Base-by-base conservation (phyloP, 352 stramenopile genomes). In the Pythium chondricola region DNA sequence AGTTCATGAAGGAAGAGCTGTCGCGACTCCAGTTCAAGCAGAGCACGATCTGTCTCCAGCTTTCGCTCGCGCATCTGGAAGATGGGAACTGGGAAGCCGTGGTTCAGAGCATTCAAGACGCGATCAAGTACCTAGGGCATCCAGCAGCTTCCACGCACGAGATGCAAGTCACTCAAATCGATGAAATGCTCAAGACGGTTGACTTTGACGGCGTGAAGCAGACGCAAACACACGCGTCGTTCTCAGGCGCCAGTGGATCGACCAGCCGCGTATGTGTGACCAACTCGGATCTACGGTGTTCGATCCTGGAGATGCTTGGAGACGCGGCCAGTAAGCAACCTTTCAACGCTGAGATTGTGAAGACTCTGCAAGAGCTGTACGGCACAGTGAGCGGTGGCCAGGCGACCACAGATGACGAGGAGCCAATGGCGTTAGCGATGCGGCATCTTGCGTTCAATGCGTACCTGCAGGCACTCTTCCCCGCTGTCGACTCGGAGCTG, bases 1-100 rank as follows among this genome's bases (percentile, higher is more conserved):
- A 41, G 6, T 93, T 91, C 44, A 85, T 93, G 74, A 58, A 81
- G 22, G 82, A 93, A 63, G 82, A 93, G 55, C 55, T 86, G 21
- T 58, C 53, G 14, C 73, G 82, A 6, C 60, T 93, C 9, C 66
- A 84, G 55, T 54, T 91, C 4, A 93, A 93, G 53, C 85, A 72
- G 46, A 80, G 72, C 24, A 88, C 82, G 7, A 69, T 78, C 13
- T 88, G 68, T 41, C 48, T 93, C 16, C 76, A 88, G 31, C 55
- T 89, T 18, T 61, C 63, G 1, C 64, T 65, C 1, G 43, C 82
- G 17, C 70, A 79, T 35, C 54, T 69, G 18, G 52, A 57, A 9
- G 63, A 61, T 37, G 32, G 56, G 7, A 57, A 67, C 13, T 87
- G 71, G 73, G 29, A 37, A 4, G 56, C 69, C 21, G 72, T 60